Base-by-base conservation (phyloP, 352 stramenopile species). In the Globisporangium barbulae region DNA sequence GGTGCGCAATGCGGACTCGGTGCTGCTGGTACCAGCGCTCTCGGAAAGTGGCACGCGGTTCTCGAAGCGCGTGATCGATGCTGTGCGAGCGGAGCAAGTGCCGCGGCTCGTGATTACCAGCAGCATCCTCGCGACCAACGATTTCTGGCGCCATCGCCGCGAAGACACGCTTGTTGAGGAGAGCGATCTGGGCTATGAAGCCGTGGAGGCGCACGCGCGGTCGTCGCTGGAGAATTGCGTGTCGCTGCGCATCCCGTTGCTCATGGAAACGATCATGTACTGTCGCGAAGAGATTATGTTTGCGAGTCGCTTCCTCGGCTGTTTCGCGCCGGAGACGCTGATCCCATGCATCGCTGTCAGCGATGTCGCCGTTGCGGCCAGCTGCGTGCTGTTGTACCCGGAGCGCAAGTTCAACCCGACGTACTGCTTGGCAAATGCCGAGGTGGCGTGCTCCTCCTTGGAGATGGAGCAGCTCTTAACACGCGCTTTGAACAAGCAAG, bases 191-290 rank as follows among this genome's bases (percentile, higher is more conserved):
- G 79, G 78, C 0, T 91, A 86, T 64, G 82, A 90, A 63, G 81
- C 76, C 1, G 72, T 91, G 15, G 84, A 93, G 66, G 81, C 73
- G 45, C 79, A 93, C 48, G 84, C 81, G n/a, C 68, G 79, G 37
- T 69, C 44, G 22, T 28, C 72, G 9, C 64, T 81, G 3, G 60
- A 62, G 15, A 83, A 88, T 41, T 83, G 70, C 68, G 74, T 93
- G 30, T 78, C 69, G 52, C 67, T 93, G 19, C 79, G 84, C 2
- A 78, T 91, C 56, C 84, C 84, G 22, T 54, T 91, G 28, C 68
- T 91, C 45, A 91, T 93, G 84, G 84, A 93, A 63, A 87, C 80
- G 28, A 67, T 91, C 35, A 67, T 91, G 13, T 86, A 89, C 56
- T 91, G 82, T 56, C 84, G 80, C 22, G 82, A 91, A 39, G 84